A percentile compares a stretch with the other conserved stretches of the same genome.
Evolutionary conservation across 176 grass and related monocot species (phyloP).

Genomic region (Carex parvula): DNA sequence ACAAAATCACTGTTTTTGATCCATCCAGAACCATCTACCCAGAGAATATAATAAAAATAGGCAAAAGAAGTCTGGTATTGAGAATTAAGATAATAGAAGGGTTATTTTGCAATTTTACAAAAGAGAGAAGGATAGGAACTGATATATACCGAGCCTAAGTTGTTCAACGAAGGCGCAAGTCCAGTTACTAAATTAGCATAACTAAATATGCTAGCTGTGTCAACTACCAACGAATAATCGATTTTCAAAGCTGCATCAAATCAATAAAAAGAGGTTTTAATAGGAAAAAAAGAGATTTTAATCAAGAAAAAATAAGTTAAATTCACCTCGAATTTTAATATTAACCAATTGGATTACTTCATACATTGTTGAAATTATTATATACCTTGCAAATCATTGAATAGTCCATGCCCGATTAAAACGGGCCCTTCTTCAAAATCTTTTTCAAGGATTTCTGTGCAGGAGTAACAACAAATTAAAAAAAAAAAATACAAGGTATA

Average conservation of each 20-base stretch:
- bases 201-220: conserved; percentile 76
- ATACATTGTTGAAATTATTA: conserved; percentile 1
- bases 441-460: conserved; percentile 68
- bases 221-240: conserved; percentile 63
- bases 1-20: no score
- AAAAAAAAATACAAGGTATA: neutral
- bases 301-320: neutral
- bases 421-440: conserved; percentile 61
- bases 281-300: neutral
- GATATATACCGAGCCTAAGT: conserved; percentile 60
- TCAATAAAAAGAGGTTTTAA: neutral
- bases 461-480: conserved; percentile 12
- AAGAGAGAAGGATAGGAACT: conserved; percentile 10
- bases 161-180: conserved; percentile 57
- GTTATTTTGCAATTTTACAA: neutral
- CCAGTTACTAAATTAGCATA: conserved; percentile 40
- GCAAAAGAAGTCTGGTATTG: neutral
- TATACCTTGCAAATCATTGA: conserved; percentile 69
- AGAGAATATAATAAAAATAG: no score
- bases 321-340: neutral
- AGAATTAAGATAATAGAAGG: neutral
- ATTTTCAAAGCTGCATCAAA: conserved; percentile 57
- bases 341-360: no score
- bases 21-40: conserved; percentile 28
- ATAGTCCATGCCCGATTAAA: conserved; percentile 72